phyloP scores from a whole-genome alignment of 108 stramenopile genomes.

The Nitzschia sp. region DNA sequence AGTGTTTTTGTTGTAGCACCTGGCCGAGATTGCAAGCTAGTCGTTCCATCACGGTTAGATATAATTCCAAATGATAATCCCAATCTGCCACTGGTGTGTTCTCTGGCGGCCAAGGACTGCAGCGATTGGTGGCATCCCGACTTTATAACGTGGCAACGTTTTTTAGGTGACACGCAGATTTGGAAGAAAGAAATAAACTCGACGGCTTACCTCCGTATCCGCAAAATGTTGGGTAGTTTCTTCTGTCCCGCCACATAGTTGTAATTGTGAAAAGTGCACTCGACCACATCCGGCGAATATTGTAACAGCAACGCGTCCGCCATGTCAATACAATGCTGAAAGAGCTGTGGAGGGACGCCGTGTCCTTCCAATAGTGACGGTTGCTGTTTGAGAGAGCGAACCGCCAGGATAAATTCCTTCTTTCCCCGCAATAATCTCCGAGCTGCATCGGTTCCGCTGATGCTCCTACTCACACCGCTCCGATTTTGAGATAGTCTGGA shows the following conservation, averaged over 20 bases:
- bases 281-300: constrained; percentile 29
- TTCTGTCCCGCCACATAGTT: background rate
- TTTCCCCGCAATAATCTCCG: constrained; percentile 46
- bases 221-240: constrained; percentile 6
- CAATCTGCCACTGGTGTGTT: constrained; percentile 12
- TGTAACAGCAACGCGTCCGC: constrained; percentile 35
- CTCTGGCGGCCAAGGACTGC: constrained; percentile 23
- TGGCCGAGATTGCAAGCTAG: constrained; percentile 18
- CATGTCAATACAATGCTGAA: constrained; percentile 52
- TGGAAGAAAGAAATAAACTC: no score
- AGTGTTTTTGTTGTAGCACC: constrained; percentile 13
- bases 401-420: constrained; percentile 29
- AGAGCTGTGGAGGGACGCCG: constrained; percentile 44
- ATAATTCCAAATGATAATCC: constrained; percentile 38
- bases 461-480: constrained; percentile 8
- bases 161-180: no score
- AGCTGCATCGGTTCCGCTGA: constrained; percentile 51
- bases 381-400: constrained; percentile 8
- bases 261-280: constrained; percentile 40
- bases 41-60: constrained; percentile 48
- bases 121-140: constrained; percentile 33
- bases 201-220: constrained; percentile 11
- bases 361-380: constrained; percentile 45
- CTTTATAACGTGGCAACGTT: background rate
- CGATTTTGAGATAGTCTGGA: constrained; percentile 6